Conservation (phyloP, 2,329 filamentous ascomycete species). For the Bimuria novae-zelandiae region DNA sequence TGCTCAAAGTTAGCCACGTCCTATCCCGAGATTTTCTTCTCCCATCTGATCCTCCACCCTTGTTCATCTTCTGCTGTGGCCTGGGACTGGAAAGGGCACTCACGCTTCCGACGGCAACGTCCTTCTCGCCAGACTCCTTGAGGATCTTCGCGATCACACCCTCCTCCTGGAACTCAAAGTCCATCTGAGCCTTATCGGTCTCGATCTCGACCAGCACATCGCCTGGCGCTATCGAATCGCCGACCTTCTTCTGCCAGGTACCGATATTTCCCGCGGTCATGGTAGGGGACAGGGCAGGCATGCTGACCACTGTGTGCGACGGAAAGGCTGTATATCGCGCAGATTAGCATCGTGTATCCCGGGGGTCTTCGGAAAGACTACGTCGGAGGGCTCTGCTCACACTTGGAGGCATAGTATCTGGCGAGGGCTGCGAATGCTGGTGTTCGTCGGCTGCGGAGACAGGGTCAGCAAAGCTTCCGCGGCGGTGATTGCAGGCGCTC, state of each 20-base stretch:
- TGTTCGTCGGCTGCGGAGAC: slow-evolving; percentile 44
- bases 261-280: slow-evolving; percentile 98
- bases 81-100: slow-evolving; percentile 25
- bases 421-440: slow-evolving; percentile 64
- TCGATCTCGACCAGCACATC: slow-evolving; percentile 98
- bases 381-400: slow-evolving; percentile 50
- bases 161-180: slow-evolving; percentile 99
- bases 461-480: slow-evolving; percentile 31
- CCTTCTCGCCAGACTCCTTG: slow-evolving; percentile 91
- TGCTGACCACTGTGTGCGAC: slow-evolving; percentile 91
- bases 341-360: slow-evolving; percentile 33
- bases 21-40: too few species aligned
- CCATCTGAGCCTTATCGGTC: slow-evolving; percentile 99
- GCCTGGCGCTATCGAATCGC: slow-evolving; percentile 83
- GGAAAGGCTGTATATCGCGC: slow-evolving; percentile 74
- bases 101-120: slow-evolving; percentile 92
- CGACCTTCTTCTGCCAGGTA: slow-evolving; percentile 95
- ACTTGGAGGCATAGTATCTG: slow-evolving; percentile 72
- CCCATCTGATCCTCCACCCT: too few species aligned
- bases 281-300: slow-evolving; percentile 96
- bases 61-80: too few species aligned
- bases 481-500: not conserved
- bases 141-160: slow-evolving; percentile 93
- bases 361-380: not conserved
- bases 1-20: slow-evolving; percentile 50